phyloP scores from a whole-genome alignment of 306 rosid species.

The Trifolium pratense region DNA sequence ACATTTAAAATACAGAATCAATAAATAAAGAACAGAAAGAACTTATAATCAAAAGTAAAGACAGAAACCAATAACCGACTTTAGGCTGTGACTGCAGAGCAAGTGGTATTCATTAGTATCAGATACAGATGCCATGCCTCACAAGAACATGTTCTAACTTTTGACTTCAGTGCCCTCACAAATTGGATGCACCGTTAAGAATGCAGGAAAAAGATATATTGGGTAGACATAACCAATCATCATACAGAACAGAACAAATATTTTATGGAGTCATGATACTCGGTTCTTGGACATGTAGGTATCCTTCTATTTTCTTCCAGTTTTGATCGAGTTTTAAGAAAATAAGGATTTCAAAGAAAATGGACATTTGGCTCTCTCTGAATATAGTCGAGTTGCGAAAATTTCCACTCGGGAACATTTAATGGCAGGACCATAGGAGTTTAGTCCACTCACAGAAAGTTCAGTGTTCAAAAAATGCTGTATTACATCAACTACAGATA shows the following conservation, averaged over 20 bases:
- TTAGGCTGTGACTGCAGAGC: neutral
- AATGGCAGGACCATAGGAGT: neutral
- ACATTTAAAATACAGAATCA: neutral
- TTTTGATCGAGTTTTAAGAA: neutral
- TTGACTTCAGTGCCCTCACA: neutral
- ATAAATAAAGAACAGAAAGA: neutral
- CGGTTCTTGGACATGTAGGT: neutral
- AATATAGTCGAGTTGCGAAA: neutral
- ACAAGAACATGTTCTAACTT: neutral
- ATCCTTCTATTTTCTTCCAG: neutral
- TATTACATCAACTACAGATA: conserved; percentile 8
- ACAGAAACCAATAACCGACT: neutral
- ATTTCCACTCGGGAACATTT: neutral
- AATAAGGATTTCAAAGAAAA: neutral
- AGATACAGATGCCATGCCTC: neutral
- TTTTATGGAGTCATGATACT: neutral
- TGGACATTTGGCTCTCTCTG: neutral
- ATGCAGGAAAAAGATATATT: neutral
- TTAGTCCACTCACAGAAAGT: neutral
- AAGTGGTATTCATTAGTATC: neutral
- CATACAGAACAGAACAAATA: neutral
- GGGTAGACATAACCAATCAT: neutral
- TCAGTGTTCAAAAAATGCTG: conserved; percentile 4
- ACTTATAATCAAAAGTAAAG: neutral
- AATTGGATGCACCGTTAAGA: neutral